Evolutionary conservation across 768 basidiomycete species (phyloP).

Genomic region (Amanita inopinata): DNA sequence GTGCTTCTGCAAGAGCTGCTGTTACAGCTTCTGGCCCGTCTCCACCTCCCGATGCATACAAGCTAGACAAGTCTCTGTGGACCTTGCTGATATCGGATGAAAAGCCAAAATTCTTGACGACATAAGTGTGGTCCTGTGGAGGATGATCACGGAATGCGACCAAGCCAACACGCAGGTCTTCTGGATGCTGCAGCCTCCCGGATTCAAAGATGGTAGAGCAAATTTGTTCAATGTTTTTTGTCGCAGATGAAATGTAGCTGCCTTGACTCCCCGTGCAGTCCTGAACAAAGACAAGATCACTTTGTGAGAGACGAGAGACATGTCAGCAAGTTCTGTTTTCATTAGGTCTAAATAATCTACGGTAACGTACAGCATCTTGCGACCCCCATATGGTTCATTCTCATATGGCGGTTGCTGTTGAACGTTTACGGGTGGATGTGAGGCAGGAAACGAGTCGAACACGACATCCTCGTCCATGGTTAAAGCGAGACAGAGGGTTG

Average conservation of each 20-base stretch:
- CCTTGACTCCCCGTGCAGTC: slow-evolving; percentile 93
- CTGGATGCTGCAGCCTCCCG: slow-evolving; percentile 75
- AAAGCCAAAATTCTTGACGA: slow-evolving; percentile 91
- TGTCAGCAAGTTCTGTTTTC: too few relatives aligned
- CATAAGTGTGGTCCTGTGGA: slow-evolving; percentile 92
- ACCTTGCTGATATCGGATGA: slow-evolving; percentile 86
- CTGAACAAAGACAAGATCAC: slow-evolving; percentile 91
- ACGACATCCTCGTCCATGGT: slow-evolving; percentile 79
- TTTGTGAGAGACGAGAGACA: slow-evolving; percentile 21
- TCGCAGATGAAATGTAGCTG: slow-evolving; percentile 86
- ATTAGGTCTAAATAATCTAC: neutral
- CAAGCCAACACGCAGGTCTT: slow-evolving; percentile 87
- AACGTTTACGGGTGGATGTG: too few relatives aligned
- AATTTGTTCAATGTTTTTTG: slow-evolving; percentile 94
- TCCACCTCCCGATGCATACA: slow-evolving; percentile 86
- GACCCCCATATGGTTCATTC: slow-evolving; percentile 23
- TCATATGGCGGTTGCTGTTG: slow-evolving; percentile 14
- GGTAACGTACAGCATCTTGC: slow-evolving; percentile 67
- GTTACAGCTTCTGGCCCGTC: slow-evolving; percentile 98
- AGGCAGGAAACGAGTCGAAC: slow-evolving; percentile 33
- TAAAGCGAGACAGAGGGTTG: slow-evolving; percentile 1
- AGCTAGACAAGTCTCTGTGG: slow-evolving; percentile 68
- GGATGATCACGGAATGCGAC: slow-evolving; percentile 96
- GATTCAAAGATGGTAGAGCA: slow-evolving; percentile 92
- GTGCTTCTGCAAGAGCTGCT: slow-evolving; percentile 77